Evolutionary conservation across 192 early-diverging fungal genomes (phyloP).

Genomic region (Coemansia erecta): DNA sequence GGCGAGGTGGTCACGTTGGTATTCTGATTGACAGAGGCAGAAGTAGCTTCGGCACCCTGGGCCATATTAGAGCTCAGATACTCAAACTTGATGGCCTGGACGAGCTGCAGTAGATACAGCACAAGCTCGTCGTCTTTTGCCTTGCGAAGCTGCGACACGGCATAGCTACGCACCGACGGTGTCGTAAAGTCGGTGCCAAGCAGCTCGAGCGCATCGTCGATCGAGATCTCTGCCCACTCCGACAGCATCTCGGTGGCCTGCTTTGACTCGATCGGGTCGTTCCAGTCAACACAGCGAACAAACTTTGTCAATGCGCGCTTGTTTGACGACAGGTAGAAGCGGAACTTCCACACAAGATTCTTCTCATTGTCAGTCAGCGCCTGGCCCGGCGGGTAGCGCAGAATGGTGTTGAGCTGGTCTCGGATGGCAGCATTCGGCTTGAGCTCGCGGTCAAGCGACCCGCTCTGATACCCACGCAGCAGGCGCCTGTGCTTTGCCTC

Average conservation of each 20-base stretch:
- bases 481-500: conserved; percentile 93
- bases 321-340: conserved; percentile 92
- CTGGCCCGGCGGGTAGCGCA: conserved; percentile 90
- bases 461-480: conserved; percentile 85
- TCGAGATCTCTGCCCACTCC: conserved; percentile 88
- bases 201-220: conserved; percentile 95
- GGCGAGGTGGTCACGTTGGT: neutral
- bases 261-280: conserved; percentile 82
- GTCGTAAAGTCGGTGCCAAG: conserved; percentile 88
- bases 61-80: conserved; percentile 53
- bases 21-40: neutral
- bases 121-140: conserved; percentile 95
- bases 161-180: conserved; percentile 77
- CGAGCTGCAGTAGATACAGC: conserved; percentile 92
- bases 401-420: conserved; percentile 92
- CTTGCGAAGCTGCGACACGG: conserved; percentile 82
- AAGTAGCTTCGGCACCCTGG: conserved; percentile 28
- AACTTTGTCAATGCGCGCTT: conserved; percentile 97
- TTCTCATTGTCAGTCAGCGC: conserved; percentile 81
- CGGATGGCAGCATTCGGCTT: conserved; percentile 96
- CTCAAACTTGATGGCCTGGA: conserved; percentile 98
- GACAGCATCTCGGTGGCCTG: conserved; percentile 88
- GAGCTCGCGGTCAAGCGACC: conserved; percentile 86
- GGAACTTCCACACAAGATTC: conserved; percentile 97
- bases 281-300: conserved; percentile 94